Evolutionary conservation across 1,284 basidiomycete genomes (phyloP), one percentile per base, ranked within the genome.

Genomic region (Microbotryum violaceum): DNA sequence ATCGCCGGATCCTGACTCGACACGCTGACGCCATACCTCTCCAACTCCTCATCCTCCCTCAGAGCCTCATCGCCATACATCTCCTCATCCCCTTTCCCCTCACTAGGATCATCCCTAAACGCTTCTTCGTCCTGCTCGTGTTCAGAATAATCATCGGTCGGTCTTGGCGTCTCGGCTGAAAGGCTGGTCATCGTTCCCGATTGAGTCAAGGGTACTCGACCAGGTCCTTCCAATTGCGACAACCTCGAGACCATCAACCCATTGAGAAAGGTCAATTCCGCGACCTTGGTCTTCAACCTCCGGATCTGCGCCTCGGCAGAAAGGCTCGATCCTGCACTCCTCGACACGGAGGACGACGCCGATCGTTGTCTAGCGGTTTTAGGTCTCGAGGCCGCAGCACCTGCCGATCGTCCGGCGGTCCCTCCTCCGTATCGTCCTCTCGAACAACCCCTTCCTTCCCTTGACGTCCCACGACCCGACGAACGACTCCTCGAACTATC

Each of bases 221-320:
- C 63, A 2, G 63, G 62, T 0, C 58, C 63, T 33, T 71, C 71
- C 27, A 72, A 63, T 52, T 72, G 68, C 2, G 58, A 65, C 0
- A 72, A 54, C 2, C 71, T 52, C 18, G 57, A 58, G 47, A 69
- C 67, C 67, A 71, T 67, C n/a, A 72, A 49, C 25, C 67, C 63
- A 61, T 72, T 72, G 58, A 72, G 70, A 63, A 72, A 70, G 47
- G 70, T 71, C 31, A 72, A 58, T 54, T 72, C 71, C 6, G 70
- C 70, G 25, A 71, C 62, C 44, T 71, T 68, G 37, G 64, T 68
- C 51, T 63, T 62, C 23, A 72, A 61, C 7, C 63, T 48, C 9
- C 60, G 50, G 49, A 69, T 60, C 50, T 72, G 70, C 12, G 65
- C 63, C 23, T 60, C 45, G 12, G 63, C 65, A 47, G 54, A 37